Evolutionary conservation across 352 stramenopile species (phyloP), one percentile per base, ranked within the genome.

Genomic region (Globisporangium iwayamae): DNA sequence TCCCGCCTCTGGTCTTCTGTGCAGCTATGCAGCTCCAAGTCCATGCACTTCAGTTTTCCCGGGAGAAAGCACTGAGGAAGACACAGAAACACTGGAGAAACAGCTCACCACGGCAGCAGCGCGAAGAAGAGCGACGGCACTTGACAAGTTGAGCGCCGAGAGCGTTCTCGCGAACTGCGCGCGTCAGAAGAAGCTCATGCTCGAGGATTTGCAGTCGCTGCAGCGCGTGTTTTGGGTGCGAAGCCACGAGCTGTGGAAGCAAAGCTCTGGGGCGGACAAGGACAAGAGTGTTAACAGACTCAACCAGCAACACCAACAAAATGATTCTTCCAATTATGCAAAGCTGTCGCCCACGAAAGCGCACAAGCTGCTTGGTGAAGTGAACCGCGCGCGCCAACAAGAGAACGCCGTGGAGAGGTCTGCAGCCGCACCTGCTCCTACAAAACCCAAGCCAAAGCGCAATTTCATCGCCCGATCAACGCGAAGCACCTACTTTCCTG

Each of bases 191-290:
- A 53, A 54, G 13, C 63, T 57, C 55, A 41, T 81, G 5, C 58
- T 66, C 5, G 71, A 80, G 18, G 69, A 78, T 14, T 50, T 83
- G 2, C 68, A 69, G 16, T 56, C 59, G 47, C 53, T 78, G 8
- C 67, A 81, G 47, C 57, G 43, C n/a, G 30, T 73, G 2, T 81
- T 83, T 30, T 83, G 75, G 75, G 16, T 28, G 1, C 57, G 63
- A 5, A 65, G 71, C 51, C 66, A 45, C 41, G 59, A 71, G 36
- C 28, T 69, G 20, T 80, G 75, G 73, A 62, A 66, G 18, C 34
- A 65, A 8, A 61, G 56, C 2, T 13, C 4, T 14, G 14, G 4
- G 53, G 13, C 7, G 9, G 10, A 41, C 8, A n/a, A 61, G 14
- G 10, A 30, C 10, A 53, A 38, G 22, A 28, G 10, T 10, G 16